Percentiles rank a stretch among this genome's conserved stretches.
phyloP scores from a whole-genome alignment of 257 asterid species.

The Nicotiana knightiana region DNA sequence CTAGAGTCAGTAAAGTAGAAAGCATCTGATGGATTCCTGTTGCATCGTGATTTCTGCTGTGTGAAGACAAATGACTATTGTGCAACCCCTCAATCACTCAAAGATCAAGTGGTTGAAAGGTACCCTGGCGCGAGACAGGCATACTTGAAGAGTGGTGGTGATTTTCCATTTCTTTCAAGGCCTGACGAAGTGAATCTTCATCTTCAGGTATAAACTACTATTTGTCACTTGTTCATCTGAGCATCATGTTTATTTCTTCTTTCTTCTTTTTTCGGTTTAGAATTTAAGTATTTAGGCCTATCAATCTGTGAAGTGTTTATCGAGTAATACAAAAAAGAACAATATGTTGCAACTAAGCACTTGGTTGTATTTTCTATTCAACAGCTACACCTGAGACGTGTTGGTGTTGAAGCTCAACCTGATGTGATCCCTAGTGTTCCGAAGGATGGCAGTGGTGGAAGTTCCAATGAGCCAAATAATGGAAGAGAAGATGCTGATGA shows the following conservation, averaged over 20 bases:
- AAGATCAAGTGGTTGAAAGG: constrained; percentile 81
- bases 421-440: constrained; percentile 42
- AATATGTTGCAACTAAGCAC: not conserved
- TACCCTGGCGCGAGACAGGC: constrained; percentile 95
- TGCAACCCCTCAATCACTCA: constrained; percentile 78
- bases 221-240: not conserved
- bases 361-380: constrained; percentile 10
- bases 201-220: constrained; percentile 62
- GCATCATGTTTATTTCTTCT: not conserved
- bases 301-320: no score
- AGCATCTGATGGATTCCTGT: not conserved
- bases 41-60: constrained; percentile 15
- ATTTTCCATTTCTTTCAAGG: constrained; percentile 91
- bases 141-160: constrained; percentile 81
- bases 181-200: constrained; percentile 97
- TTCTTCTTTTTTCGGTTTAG: not conserved
- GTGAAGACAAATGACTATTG: constrained; percentile 86
- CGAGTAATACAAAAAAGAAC: not conserved
- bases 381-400: constrained; percentile 87
- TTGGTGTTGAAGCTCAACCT: constrained; percentile 75
- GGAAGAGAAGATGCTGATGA: constrained; percentile 33
- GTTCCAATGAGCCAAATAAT: constrained; percentile 57
- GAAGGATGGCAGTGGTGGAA: constrained; percentile 51
- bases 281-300: no score
- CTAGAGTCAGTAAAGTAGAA: not conserved